Base-by-base conservation (phyloP, 257 asterid species). In the Mitragyna speciosa region DNA sequence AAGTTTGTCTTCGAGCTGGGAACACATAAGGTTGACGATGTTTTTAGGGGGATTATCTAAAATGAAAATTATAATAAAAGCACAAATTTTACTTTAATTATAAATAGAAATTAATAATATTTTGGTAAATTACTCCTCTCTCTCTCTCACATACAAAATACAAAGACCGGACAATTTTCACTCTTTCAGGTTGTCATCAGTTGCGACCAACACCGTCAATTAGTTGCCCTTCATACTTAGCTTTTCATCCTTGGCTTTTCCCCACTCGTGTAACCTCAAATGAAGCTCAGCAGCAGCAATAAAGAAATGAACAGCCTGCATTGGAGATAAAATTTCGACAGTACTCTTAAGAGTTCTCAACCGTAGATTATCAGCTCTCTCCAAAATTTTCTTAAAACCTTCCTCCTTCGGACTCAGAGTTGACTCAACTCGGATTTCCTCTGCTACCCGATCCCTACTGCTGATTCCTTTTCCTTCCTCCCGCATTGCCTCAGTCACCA, bases 221-320 rank as follows among this genome's bases (percentile, higher is more conserved):
- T 1, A 72, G 77, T 20, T 73, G 65, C 30, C 66, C 16, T 28
- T 14, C 91, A 36, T 90, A 2, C 41, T 36, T 36, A 36, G 41
- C 41, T 36, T 45, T 5, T 45, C 49, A 45, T 45, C 95, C 24
- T 80, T 76, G 67, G 79, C 86, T 73, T 65, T 84, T 1, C 98
- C 96, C 96, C 96, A 93, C 5, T 93, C 97, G 78, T 93, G 97
- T 72, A 89, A 47, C 90, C 96, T 90, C 82, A 91, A 31, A 83
- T 91, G 97, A 81, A 90, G 86, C n/a, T 89, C 90, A 1, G 93
- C 92, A 12, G 94, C 98, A 30, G 97, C 93, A 72, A 91, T 87
- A 88, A 93, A 84, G 89, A 88, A 93, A 84, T 92, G 85, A 39
- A 86, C 89, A 5, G 88, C 86, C 86, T 93, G 96, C 6, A 43